Evolutionary conservation across 1,284 basidiomycete genomes (phyloP).

Genomic region (Salmacisia buchloeana): DNA sequence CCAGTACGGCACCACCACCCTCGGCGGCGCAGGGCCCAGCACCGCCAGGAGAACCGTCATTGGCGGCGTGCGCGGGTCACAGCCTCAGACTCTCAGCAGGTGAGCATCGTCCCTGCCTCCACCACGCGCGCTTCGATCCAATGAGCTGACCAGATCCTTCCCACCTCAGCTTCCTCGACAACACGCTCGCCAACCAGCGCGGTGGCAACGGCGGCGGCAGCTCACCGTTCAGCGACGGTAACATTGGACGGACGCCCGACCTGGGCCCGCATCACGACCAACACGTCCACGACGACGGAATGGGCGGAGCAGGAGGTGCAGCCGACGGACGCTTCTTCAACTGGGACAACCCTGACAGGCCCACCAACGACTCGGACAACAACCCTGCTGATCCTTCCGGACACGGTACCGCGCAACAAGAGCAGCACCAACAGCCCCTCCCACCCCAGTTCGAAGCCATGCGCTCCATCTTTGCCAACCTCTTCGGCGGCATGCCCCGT

Average conservation of each 20-base stretch:
- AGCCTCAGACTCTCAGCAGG: not conserved
- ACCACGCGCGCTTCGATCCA: too few species aligned
- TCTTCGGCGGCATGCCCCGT: constrained; percentile 23
- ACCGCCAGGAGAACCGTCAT: not conserved
- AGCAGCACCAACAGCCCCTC: constrained; percentile 19
- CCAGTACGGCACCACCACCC: not conserved
- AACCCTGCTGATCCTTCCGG: too few species aligned
- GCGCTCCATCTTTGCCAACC: constrained; percentile 29
- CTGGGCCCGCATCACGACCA: constrained; percentile 9
- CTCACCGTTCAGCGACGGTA: too few species aligned
- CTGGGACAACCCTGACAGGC: constrained; percentile 24
- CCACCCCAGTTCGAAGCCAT: constrained; percentile 33
- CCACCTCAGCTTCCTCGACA: not conserved
- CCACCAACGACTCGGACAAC: not conserved
- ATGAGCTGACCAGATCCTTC: not conserved
- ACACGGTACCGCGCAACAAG: not conserved
- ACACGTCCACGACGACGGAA: constrained; percentile 39
- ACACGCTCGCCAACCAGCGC: not conserved
- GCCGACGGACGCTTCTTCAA: constrained; percentile 40
- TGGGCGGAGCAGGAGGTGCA: constrained; percentile 39
- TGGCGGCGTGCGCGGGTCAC: not conserved
- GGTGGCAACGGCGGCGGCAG: too few species aligned
- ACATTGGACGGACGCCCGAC: not conserved
- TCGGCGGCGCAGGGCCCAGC: not conserved
- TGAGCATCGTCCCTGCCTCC: too few species aligned